A percentile compares a stretch with the other conserved stretches of the same genome.
Conservation (phyloP, 2,329 filamentous ascomycete species). For the Pseudodiploospora longispora region DNA sequence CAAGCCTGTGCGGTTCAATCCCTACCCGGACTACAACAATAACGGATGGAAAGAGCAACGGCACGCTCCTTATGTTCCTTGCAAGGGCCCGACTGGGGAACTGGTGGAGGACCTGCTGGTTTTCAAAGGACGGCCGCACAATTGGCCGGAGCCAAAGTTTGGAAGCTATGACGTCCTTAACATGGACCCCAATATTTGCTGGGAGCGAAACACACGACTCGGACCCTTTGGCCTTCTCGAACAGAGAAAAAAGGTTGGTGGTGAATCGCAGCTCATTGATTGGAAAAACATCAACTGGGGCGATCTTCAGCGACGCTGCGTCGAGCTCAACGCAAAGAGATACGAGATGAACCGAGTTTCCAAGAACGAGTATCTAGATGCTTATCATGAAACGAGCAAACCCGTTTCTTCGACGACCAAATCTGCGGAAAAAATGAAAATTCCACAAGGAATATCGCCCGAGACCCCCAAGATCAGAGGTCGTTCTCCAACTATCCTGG, state of each 20-base stretch:
- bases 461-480: constrained; percentile 9
- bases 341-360: constrained; percentile 39
- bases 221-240: constrained; percentile 54
- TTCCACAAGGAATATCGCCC: neutral
- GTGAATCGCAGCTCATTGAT: constrained; percentile 31
- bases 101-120: constrained; percentile 54
- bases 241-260: constrained; percentile 36
- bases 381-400: constrained; percentile 29
- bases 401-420: constrained; percentile 10
- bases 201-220: constrained; percentile 61
- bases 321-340: constrained; percentile 56
- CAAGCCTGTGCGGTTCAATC: constrained; percentile 53
- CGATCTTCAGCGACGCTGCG: constrained; percentile 57
- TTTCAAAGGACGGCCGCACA: constrained; percentile 52
- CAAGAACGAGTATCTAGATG: constrained; percentile 35
- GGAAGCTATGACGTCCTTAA: constrained; percentile 54
- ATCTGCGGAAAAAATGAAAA: neutral
- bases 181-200: constrained; percentile 57
- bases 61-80: constrained; percentile 53
- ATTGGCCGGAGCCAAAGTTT: constrained; percentile 53
- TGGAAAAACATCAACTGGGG: constrained; percentile 67
- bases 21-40: constrained; percentile 64
- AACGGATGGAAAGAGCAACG: constrained; percentile 48
- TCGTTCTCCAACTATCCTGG: constrained; percentile 5
- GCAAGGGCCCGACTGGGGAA: constrained; percentile 55